Evolutionary conservation across 2,329 filamentous ascomycete species (phyloP), one percentile per base, ranked within the genome.

Genomic region (Nectriaceae sp.): DNA sequence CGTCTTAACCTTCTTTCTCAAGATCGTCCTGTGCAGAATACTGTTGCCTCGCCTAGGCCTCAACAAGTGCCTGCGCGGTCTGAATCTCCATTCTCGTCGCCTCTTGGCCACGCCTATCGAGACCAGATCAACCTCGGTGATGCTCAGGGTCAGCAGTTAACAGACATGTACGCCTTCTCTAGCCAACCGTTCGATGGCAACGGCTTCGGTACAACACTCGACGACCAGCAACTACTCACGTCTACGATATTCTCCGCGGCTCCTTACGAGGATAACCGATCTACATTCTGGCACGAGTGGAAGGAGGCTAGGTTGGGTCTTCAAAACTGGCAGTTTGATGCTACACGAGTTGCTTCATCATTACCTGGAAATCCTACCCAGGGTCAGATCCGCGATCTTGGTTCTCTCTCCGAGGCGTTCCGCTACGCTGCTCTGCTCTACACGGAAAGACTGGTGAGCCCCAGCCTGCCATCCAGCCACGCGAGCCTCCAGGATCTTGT

Each of bases 381-480:
- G 10, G 77, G 78, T 6, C 88, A 94, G 65, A 72, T 88, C 2
- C 77, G 84, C 19, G 90, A 95, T 55, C 76, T 96, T 11, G 80
- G 85, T 26, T 89, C 91, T 61, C 87, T 96, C 42, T 95, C 89
- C 18, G 90, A 96, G 68, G 88, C 88, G 11, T 97, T 96, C 77
- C 88, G 92, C 16, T 91, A 94, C 67, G 86, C 91, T 0, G 92
- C 91, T 0, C 78, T 97, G 26, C 79, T 97, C 11, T 97, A 96
- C 73, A 92, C 88, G 10, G 90, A 96, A 72, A 88, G 92, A 4
- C 82, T 97, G 20, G 90, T 89, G 2, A 85, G 87, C 56, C 92
- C 91, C 0, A 79, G 82, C 47, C 74, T 89, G 2, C 83, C 90
- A 2, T 88, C 89, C 0, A 80, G 80, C 15, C 82, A 92, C 62